phyloP scores from a whole-genome alignment of 2,329 filamentous ascomycete genomes.

The Cryphonectria radicalis region DNA sequence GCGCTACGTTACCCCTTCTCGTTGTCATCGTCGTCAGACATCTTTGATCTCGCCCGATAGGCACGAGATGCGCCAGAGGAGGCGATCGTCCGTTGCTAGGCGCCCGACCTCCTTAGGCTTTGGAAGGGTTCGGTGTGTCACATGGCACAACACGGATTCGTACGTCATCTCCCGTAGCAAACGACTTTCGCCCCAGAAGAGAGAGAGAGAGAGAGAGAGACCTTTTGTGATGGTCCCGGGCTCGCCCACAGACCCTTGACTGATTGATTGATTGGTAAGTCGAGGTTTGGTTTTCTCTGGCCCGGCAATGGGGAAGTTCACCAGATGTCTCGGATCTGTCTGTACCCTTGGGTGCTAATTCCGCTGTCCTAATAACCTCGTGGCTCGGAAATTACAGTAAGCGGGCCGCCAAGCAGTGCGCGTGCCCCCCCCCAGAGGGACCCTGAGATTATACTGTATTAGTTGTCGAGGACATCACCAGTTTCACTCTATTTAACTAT shows the following conservation, averaged over 20 bases:
- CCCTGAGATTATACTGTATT: background rate
- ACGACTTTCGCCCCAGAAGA: background rate
- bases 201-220: background rate
- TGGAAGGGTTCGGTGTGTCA: background rate
- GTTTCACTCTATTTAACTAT: background rate
- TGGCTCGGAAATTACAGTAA: background rate
- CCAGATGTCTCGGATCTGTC: background rate
- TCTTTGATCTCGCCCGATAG: background rate
- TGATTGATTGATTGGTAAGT: background rate
- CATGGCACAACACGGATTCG: background rate
- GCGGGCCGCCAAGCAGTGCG: background rate
- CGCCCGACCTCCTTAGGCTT: background rate
- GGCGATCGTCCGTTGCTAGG: background rate
- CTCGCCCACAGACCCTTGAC: background rate
- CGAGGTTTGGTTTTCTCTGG: background rate
- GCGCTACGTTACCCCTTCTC: background rate
- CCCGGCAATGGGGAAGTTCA: background rate
- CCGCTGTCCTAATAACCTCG: background rate
- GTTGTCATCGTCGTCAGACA: background rate
- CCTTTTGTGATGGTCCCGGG: background rate
- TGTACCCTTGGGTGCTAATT: background rate
- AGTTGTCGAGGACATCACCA: slow-evolving; percentile 2
- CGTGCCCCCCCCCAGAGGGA: background rate
- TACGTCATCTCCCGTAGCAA: background rate
- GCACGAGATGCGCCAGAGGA: background rate